A percentile compares a stretch with the other conserved stretches of the same genome.
phyloP scores from a whole-genome alignment of 139 green algal genomes.

The Chlorella sp. region DNA sequence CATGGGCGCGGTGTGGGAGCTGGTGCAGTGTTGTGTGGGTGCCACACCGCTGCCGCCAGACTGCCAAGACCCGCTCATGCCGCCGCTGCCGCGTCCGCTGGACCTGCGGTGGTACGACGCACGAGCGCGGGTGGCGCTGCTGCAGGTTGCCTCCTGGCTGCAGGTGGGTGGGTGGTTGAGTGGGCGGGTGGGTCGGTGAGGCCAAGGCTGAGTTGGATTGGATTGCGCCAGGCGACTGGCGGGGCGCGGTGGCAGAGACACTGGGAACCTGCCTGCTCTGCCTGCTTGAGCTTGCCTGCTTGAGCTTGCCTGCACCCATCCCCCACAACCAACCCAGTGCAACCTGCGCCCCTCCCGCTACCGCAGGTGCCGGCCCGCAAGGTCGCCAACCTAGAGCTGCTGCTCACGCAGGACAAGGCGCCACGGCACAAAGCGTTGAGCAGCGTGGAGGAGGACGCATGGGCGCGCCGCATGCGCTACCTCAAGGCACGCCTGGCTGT shows the following conservation, averaged over 20 bases:
- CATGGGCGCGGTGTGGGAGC: slow-evolving; percentile 54
- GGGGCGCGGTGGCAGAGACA: too few species aligned
- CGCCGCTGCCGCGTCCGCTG: neutral
- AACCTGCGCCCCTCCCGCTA: neutral
- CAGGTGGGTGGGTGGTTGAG: neutral
- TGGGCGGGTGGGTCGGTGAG: too few species aligned
- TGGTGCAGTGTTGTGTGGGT: slow-evolving; percentile 57
- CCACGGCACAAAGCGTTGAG: slow-evolving; percentile 15
- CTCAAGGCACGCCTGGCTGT: slow-evolving; percentile 45
- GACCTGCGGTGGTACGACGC: slow-evolving; percentile 79
- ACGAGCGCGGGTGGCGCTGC: slow-evolving; percentile 69
- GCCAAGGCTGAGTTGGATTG: too few species aligned
- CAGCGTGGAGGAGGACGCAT: slow-evolving; percentile 12
- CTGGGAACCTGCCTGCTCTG: too few species aligned
- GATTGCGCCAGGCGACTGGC: too few species aligned
- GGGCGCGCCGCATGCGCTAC: slow-evolving; percentile 45
- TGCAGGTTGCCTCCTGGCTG: slow-evolving; percentile 77
- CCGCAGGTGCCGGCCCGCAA: slow-evolving; percentile 65
- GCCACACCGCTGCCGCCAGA: slow-evolving; percentile 8
- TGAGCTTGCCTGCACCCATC: too few species aligned
- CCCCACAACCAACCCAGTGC: neutral
- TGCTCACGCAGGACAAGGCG: slow-evolving; percentile 54
- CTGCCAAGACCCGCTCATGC: neutral
- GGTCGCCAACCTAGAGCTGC: slow-evolving; percentile 64
- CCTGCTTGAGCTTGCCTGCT: too few species aligned